Evolutionary conservation across 2,329 filamentous ascomycete species (phyloP).

Genomic region (Apiospora saccharicola): DNA sequence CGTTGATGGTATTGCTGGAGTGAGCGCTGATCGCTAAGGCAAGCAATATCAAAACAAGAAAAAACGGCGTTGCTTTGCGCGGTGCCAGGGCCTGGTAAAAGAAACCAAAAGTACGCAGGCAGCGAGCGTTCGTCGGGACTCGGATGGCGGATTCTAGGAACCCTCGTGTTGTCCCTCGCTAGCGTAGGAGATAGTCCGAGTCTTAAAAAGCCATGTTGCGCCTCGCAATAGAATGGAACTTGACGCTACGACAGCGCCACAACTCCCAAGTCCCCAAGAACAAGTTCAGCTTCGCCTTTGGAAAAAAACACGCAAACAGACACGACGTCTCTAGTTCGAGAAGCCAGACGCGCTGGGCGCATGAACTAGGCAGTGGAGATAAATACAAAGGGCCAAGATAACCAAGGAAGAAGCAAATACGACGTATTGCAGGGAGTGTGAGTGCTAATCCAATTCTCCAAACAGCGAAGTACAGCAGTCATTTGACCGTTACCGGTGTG

Average conservation of each 20-base stretch:
- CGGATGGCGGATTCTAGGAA: neutral
- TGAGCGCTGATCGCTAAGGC: neutral
- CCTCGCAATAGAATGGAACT: neutral
- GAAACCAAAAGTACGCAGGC: neutral
- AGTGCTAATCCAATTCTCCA: neutral
- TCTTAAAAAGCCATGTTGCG: neutral
- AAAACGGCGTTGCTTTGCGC: conserved; percentile 5
- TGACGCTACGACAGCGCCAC: conserved; percentile 11
- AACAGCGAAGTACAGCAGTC: neutral
- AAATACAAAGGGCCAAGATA: neutral
- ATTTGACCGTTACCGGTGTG: neutral
- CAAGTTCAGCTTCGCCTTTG: neutral
- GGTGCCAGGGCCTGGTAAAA: neutral
- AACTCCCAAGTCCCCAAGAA: too few species aligned
- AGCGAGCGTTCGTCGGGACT: neutral
- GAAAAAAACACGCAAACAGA: neutral
- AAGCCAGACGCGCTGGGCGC: neutral
- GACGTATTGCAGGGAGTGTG: neutral
- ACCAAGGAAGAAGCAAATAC: neutral
- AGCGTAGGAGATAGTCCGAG: conserved; percentile 10
- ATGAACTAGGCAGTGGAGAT: neutral
- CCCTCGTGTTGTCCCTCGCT: neutral
- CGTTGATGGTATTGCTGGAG: neutral
- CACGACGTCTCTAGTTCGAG: neutral
- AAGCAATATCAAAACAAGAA: neutral